Evolutionary conservation across 495 filamentous ascomycete genomes (phyloP), one percentile per base, ranked within the genome.

Genomic region (Tuber brumale): DNA sequence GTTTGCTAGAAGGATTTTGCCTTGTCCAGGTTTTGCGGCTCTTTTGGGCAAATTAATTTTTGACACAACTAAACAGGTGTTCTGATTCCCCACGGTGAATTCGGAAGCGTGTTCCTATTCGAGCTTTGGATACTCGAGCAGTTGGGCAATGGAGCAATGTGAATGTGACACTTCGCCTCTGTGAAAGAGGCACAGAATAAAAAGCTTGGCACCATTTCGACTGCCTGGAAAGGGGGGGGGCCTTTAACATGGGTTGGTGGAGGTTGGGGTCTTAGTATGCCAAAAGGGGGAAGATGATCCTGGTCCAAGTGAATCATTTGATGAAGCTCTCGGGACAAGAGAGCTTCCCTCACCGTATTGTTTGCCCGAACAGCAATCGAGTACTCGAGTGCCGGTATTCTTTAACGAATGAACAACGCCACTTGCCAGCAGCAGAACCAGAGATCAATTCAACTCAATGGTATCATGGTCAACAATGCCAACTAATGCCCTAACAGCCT

Each of bases 191-290:
- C 51, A 61, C 51, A 61, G 9, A 27, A 66, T 66, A 35, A 66
- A 51, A 66, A 31, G 57, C 57, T 66, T 66, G 57, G 57, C n/a
- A 31, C n/a, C n/a, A 66, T 66, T 31, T 31, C 57, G 12, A 66
- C 27, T n/a, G 10, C 57, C n/a, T 31, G 23, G n/a, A 31, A 66
- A n/a, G 27, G 57, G 57, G 57, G 57, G 51, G 57, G n/a, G n/a
- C n/a, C n/a, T 31, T 31, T 31, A 66, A 31, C 57, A 66, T 66
- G 57, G 9, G 12, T n/a, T 66, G 51, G 76, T 72, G 73, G 73
- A 75, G 75, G 76, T 80, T 80, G 78, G 78, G 72, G 78, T 80
- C 75, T 80, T 76, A 80, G 75, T 76, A 61, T 71, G 19, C 77
- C 51, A 71, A 48, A 80, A 80, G 78, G 70, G 73, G 78, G 76